These are phyloP conservation scores for Camellia granthamiana DNA, from an alignment of 148 eudicot species.

Conservation along the genomic window DNA sequence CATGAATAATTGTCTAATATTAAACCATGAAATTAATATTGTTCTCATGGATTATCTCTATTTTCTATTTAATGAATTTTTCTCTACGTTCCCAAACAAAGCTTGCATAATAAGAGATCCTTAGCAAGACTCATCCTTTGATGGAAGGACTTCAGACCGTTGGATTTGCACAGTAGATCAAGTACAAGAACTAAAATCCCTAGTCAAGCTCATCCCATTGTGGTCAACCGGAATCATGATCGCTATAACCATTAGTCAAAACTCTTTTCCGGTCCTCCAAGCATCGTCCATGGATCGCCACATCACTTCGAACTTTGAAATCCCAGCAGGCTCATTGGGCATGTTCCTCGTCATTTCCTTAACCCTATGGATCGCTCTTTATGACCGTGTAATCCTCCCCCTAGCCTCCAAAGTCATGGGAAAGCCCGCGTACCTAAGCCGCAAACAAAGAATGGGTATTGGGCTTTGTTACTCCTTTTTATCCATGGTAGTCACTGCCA, in stretches of 20 bases:
- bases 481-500: conserved; percentile 32
- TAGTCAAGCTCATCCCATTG: conserved; percentile 51
- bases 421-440: conserved; percentile 29
- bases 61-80: not conserved
- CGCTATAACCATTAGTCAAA: conserved; percentile 27
- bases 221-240: conserved; percentile 60
- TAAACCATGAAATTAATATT: too few relatives aligned
- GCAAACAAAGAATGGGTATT: conserved; percentile 56
- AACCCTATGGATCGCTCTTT: conserved; percentile 48
- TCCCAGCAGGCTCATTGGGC: conserved; percentile 60
- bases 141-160: conserved; percentile 39
- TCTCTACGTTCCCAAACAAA: conserved; percentile 53
- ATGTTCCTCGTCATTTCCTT: conserved; percentile 32
- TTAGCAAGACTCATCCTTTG: conserved; percentile 26
- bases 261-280: conserved; percentile 51
- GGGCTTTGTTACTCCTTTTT: conserved; percentile 42
- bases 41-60: not conserved
- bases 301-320: conserved; percentile 42
- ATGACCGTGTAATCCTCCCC: conserved; percentile 49
- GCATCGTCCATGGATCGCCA: conserved; percentile 60
- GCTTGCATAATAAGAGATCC: conserved; percentile 55
- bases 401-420: conserved; percentile 35
- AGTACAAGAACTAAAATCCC: conserved; percentile 59
- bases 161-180: conserved; percentile 62
- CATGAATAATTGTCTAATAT: too few relatives aligned